Evolutionary conservation across 2,329 filamentous ascomycete genomes (phyloP).

Genomic region (Calonectria crousiana): DNA sequence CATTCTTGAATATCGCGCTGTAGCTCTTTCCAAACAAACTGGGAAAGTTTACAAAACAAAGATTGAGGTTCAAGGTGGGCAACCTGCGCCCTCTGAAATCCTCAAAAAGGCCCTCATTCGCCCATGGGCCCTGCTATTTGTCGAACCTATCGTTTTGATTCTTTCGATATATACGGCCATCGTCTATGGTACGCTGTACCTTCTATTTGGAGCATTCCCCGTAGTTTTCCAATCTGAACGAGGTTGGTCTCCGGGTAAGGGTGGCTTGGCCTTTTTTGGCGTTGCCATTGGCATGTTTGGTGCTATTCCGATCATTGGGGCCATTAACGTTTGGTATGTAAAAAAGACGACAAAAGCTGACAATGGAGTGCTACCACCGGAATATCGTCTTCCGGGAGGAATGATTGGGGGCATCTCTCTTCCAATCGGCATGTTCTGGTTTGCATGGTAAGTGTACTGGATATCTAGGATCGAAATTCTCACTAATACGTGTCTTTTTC

Average conservation of each 20-base stretch:
- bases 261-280: slow-evolving; percentile 73
- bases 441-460: slow-evolving; percentile 67
- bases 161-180: slow-evolving; percentile 73
- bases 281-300: slow-evolving; percentile 72
- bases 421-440: slow-evolving; percentile 74
- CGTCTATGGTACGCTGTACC: slow-evolving; percentile 66
- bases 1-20: slow-evolving; percentile 65
- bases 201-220: slow-evolving; percentile 67
- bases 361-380: slow-evolving; percentile 70
- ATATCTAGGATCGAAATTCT: slow-evolving; percentile 41
- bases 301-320: slow-evolving; percentile 64
- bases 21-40: slow-evolving; percentile 61
- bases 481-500: rapidly evolving
- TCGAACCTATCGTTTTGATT: slow-evolving; percentile 75
- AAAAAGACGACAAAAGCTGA: slow-evolving; percentile 53
- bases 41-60: slow-evolving; percentile 68
- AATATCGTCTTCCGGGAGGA: slow-evolving; percentile 70
- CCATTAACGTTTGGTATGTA: slow-evolving; percentile 66
- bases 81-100: slow-evolving; percentile 56
- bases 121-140: slow-evolving; percentile 74
- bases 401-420: slow-evolving; percentile 70
- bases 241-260: slow-evolving; percentile 69
- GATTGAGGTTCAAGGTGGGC: slow-evolving; percentile 58
- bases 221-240: slow-evolving; percentile 71
- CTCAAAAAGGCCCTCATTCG: slow-evolving; percentile 69